These are phyloP conservation scores for Mollisiaceae sp. DNA, from an alignment of 2,329 filamentous ascomycete genomes.

Conservation along the genomic window DNA sequence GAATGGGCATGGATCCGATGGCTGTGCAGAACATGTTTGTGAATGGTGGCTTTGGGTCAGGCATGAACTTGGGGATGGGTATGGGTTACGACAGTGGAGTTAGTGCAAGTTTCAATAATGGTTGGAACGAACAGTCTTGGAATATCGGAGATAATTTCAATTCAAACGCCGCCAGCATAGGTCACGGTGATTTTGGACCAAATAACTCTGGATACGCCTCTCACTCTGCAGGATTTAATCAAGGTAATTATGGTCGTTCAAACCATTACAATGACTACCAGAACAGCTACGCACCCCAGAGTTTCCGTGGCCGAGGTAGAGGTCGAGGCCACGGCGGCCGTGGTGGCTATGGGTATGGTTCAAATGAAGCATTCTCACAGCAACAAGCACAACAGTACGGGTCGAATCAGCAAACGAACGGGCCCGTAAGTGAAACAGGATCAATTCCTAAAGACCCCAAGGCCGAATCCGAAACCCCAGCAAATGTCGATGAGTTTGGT, in stretches of 20 bases:
- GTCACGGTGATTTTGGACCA: slow-evolving; percentile 79
- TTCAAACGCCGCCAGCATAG: slow-evolving; percentile 81
- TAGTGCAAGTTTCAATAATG: slow-evolving; percentile 70
- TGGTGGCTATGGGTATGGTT: slow-evolving; percentile 39
- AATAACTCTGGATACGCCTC: slow-evolving; percentile 72
- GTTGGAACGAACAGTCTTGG: slow-evolving; percentile 83
- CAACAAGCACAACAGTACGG: slow-evolving; percentile 40
- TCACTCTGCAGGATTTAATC: slow-evolving; percentile 72
- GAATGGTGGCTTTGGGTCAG: slow-evolving; percentile 75
- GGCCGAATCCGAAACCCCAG: slow-evolving; percentile 31
- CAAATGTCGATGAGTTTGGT: slow-evolving; percentile 45
- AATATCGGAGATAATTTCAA: slow-evolving; percentile 87
- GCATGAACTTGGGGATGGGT: slow-evolving; percentile 78
- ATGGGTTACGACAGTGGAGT: slow-evolving; percentile 67
- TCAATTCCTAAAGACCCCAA: slow-evolving; percentile 41
- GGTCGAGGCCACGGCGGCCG: slow-evolving; percentile 42
- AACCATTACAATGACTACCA: slow-evolving; percentile 77
- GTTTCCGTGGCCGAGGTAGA: slow-evolving; percentile 47
- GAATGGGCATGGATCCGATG: slow-evolving; percentile 85
- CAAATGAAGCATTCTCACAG: slow-evolving; percentile 40
- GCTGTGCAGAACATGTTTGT: slow-evolving; percentile 78
- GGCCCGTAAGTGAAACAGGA: slow-evolving; percentile 39
- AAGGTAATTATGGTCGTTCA: slow-evolving; percentile 80
- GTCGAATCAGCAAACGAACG: slow-evolving; percentile 35
- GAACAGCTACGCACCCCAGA: slow-evolving; percentile 64